Base-by-base conservation (phyloP, 495 filamentous ascomycete species). In the Xylona heveae region DNA sequence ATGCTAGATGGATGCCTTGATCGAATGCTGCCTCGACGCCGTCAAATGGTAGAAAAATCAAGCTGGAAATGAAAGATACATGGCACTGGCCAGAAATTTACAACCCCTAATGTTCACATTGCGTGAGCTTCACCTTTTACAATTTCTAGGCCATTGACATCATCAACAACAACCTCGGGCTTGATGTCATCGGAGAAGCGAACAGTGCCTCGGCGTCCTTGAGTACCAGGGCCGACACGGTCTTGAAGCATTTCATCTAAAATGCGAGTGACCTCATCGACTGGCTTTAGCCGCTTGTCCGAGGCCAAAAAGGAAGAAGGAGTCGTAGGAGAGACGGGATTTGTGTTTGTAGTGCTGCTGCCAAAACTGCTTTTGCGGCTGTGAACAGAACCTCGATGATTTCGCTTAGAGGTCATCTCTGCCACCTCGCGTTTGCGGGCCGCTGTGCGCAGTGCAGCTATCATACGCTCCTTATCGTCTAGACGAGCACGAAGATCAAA, bases 401-500 rank as follows among this genome's bases (percentile, higher is more conserved):
- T 37, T 13, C 16, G 20, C 24, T 67, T 59, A 15, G 50, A 45
- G 3, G 58, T 52, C n/a, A 61, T 40, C 25, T 74, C 79, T n/a
- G 85, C 83, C 13, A 74, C 62, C 28, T 95, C 88, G 19, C 88
- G 66, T 38, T 91, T 88, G 22, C 83, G 64, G 12, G 82, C 71
- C 5, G 84, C 81, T 30, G 64, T 84, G n/a, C 83, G 71, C 27
- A 95, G 61, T 0, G 88, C 88, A 10, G 71, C 57, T 18, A 95
- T 59, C 90, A 95, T 97, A 10, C 73, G 68, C 45, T 93, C 84
- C 45, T 95, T 94, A 54, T 97, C 90, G 42, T 95, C 88, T 2
- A 97, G 64, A 36, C 80, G 71, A 15, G 82, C 76, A 9, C 82
- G 68, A 19, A 97, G 67, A 42, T 92, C 84, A 19, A 74, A 70